Evolutionary conservation across 805 yeast species (phyloP), one percentile per base, ranked within the genome.

Genomic region (Ogataea methylovora): DNA sequence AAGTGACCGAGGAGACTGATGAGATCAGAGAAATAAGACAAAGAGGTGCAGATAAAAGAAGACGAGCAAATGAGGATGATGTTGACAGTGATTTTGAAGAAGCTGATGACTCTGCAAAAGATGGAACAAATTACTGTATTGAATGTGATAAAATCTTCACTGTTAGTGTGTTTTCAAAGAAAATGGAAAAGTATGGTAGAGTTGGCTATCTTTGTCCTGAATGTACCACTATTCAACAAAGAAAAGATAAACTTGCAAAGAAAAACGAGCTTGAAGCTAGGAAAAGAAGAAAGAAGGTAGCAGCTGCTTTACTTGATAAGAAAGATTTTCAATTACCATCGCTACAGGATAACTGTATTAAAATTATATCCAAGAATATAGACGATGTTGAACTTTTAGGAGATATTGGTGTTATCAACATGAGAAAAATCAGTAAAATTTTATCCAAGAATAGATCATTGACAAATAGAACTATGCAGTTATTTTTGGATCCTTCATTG

Each of bases 391-490:
- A 88, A 5, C 78, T 72, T 3, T 64, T 92, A 34, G 97, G 97
- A 25, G 95, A 84, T 43, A 81, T 92, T 40, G 95, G 97, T 0
- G 63, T 70, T 18, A 57, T 65, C 25, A 88, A 86, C 54, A 61
- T 81, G 63, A 69, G 69, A 46, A 82, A 79, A 54, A 77, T 92
- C 32, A 73, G 85, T 16, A 70, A 76, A 34, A 87, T 94, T 38
- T 56, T 92, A 21, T 77, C 92, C 16, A 77, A 84, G 38, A 92
- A 88, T 57, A 61, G 99, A 34, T 81, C 92, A 0, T 61, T 92
- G 31, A 74, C 80, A 48, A 77, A 81, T 42, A 61, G 70, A 13
- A 87, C 97, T 0, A 55, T 88, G 52, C 61, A 77, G 30, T 63
- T 92, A 31, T 90, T 92, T 50, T 60, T 92, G 34, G 75, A 76